Base-by-base conservation (phyloP, 345 rosid genomes). In the Ceriops decandra region DNA sequence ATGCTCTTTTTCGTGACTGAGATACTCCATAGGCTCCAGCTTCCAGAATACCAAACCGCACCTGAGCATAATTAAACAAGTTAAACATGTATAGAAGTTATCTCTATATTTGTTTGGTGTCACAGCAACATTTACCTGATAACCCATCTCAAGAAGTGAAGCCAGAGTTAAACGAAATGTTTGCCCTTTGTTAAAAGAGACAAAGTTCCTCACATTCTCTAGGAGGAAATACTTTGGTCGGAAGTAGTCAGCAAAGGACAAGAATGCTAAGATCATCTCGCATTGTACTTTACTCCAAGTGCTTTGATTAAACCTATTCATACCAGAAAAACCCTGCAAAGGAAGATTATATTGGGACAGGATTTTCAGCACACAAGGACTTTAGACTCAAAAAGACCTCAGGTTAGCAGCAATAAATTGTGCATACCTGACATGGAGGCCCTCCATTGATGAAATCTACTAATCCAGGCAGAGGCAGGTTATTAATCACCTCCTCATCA, bases 401-500 rank as follows among this genome's bases (percentile, higher is more conserved):
- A 13, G 17, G 49, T 42, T 42, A 13, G 17, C 8, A 26, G 42
- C 16, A 20, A 64, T 38, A 36, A 35, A 21, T 46, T 51, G 49
- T 8, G 22, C 64, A 21, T 62, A 89, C 97, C 88, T 93, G 98
- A 72, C 98, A 93, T 32, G 98, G 97, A 76, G 97, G 98, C 30
- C 98, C 98, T 51, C 98, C 97, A 33, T 82, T 89, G 78, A 93
- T 93, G 74, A 93, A 93, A 64, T 93, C 97, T 28, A 93, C 98
- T 60, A 86, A 84, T 28, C 98, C 95, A 13, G 87, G 87, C 54
- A 58, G 27, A 2, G 87, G 87, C 63, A 83, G 66, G 57, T 72
- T 66, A 60, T 67, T 68, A 6, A 76, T 81, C 62, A 76, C 78
- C 75, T 83, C 72, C 63, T 81, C 85, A 72, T 74, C 72, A 57